Conservation (phyloP, 345 rosid genomes). For the Brassica rapa region DNA sequence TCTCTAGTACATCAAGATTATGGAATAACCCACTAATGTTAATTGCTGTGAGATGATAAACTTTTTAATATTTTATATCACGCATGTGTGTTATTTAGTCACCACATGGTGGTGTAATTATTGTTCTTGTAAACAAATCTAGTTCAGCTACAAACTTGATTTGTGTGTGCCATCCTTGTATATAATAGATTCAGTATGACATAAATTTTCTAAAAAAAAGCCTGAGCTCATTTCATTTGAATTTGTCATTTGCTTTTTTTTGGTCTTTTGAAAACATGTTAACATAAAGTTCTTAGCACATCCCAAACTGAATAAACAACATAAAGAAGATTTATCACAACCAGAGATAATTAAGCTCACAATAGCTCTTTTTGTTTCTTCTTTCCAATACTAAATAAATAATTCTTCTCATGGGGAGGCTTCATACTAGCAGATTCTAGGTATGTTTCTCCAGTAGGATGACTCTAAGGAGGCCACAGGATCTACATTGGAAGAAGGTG, state of each 20-base stretch:
- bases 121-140: background rate
- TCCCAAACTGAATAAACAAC: conserved; percentile 23
- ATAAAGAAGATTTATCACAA: conserved; percentile 19
- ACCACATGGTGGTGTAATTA: background rate
- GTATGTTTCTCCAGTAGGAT: conserved; percentile 64
- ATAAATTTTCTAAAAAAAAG: background rate
- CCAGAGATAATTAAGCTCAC: conserved; percentile 27
- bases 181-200: background rate
- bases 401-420: background rate
- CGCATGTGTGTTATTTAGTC: background rate
- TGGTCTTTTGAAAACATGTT: conserved; percentile 11
- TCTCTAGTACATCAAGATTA: background rate
- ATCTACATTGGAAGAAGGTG: conserved; percentile 26
- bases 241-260: background rate
- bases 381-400: background rate
- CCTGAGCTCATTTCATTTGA: background rate
- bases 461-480: conserved; percentile 44
- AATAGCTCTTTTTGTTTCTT: conserved; percentile 12
- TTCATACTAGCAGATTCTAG: conserved; percentile 50
- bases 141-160: background rate
- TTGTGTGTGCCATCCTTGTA: background rate
- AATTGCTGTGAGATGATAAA: background rate
- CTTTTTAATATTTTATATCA: background rate
- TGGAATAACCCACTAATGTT: background rate
- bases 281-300: conserved; percentile 26